phyloP scores from a whole-genome alignment of 129 eudicot genomes.

The Centrapalus pauciflorus region DNA sequence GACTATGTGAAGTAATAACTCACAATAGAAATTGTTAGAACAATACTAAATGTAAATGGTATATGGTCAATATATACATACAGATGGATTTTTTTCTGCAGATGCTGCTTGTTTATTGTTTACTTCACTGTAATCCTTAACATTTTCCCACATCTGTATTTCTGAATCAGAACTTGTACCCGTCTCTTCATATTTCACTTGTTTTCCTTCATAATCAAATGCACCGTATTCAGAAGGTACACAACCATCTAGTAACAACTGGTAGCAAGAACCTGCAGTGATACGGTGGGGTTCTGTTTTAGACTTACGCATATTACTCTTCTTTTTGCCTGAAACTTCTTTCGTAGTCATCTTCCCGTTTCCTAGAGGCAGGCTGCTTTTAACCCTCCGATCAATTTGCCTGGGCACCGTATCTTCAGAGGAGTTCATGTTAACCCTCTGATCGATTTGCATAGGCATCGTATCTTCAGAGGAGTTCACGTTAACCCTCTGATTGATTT shows the following conservation, averaged over 20 bases:
- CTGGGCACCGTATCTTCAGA: background rate
- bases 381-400: constrained; percentile 1
- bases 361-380: background rate
- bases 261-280: constrained; percentile 7
- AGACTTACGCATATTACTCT: background rate
- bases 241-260: background rate
- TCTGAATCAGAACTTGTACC: constrained; percentile 10
- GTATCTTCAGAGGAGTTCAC: background rate
- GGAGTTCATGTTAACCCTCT: background rate
- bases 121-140: constrained; percentile 10
- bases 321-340: background rate
- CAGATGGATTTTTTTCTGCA: constrained; percentile 16
- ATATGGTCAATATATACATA: constrained; percentile 2
- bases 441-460: too few relatives aligned
- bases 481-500: constrained; percentile 6
- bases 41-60: background rate
- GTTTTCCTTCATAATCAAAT: background rate
- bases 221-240: background rate
- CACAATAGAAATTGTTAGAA: background rate
- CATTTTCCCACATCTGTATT: constrained; percentile 23
- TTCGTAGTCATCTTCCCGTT: constrained; percentile 1
- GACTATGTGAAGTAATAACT: background rate
- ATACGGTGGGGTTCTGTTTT: background rate
- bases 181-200: constrained; percentile 15
- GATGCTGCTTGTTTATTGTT: constrained; percentile 3